Conservation (phyloP, 108 stramenopile species). For the Nitzschia palea region DNA sequence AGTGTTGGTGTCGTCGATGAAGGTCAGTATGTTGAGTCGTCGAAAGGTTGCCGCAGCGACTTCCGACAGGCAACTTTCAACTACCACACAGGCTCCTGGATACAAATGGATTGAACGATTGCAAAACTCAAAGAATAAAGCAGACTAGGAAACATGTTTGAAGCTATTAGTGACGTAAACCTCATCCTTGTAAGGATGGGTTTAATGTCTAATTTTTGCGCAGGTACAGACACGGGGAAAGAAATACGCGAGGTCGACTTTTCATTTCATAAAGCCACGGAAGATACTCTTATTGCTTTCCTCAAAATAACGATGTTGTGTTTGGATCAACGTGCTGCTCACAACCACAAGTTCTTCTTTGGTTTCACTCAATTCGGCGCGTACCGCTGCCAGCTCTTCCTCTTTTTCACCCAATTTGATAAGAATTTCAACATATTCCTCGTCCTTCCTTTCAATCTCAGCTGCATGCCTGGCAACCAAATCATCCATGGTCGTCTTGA, state of each 20-base stretch:
- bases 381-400: constrained; percentile 4
- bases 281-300: constrained; percentile 2
- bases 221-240: no score
- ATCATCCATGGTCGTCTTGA: not conserved
- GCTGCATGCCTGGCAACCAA: not conserved
- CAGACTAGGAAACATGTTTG: no score
- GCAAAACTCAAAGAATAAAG: not conserved
- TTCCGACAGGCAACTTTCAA: not conserved
- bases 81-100: not conserved
- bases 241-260: no score
- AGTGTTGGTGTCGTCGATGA: no score
- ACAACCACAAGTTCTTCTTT: constrained; percentile 12
- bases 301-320: constrained; percentile 12
- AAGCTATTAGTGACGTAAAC: no score
- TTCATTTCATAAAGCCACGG: no score
- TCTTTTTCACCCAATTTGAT: not conserved
- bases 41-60: not conserved
- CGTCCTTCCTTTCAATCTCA: constrained; percentile 10
- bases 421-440: constrained; percentile 3
- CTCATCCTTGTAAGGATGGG: no score
- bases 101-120: not conserved
- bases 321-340: constrained; percentile 10
- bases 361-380: not conserved
- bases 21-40: not conserved
- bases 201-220: no score